Conservation (phyloP, 106 monocot species). For the Allium cepa region DNA sequence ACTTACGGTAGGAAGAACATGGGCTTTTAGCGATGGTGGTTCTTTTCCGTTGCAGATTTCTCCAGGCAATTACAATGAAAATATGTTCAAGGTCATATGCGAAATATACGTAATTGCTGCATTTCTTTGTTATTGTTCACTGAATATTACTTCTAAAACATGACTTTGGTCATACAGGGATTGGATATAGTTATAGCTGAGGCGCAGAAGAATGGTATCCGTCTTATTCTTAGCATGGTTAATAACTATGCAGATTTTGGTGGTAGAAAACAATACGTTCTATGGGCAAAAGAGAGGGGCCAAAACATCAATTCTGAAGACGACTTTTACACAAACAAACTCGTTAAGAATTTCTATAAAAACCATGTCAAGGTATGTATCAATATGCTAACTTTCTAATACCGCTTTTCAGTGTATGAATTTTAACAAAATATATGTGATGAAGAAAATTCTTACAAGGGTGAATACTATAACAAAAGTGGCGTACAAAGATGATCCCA, state of each 20-base stretch:
- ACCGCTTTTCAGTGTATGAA: too few relatives aligned
- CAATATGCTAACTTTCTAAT: too few relatives aligned
- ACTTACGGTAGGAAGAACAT: neutral
- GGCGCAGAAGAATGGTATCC: conserved; percentile 37
- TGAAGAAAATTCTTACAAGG: conserved; percentile 2
- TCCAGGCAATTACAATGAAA: neutral
- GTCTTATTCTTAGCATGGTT: conserved; percentile 41
- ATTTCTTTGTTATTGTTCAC: too few relatives aligned
- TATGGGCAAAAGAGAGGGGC: conserved; percentile 49
- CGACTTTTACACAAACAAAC: conserved; percentile 46
- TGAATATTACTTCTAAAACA: too few relatives aligned
- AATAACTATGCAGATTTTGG: conserved; percentile 58
- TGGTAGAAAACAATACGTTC: conserved; percentile 60
- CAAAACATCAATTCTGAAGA: conserved; percentile 42
- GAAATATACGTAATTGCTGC: neutral
- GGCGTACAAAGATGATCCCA: neutral
- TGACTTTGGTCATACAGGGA: conserved; percentile 11
- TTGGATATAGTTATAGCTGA: conserved; percentile 59
- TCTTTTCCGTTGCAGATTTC: neutral
- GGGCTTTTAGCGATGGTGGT: conserved; percentile 2
- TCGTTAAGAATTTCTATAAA: conserved; percentile 43
- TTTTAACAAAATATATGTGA: too few relatives aligned
- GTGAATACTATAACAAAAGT: conserved; percentile 2
- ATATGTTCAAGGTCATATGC: neutral
- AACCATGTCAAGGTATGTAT: conserved; percentile 50